These are phyloP conservation scores for Sclerotinia spermophila DNA, from an alignment of 2,329 filamentous ascomycete species.

Conservation along the genomic window DNA sequence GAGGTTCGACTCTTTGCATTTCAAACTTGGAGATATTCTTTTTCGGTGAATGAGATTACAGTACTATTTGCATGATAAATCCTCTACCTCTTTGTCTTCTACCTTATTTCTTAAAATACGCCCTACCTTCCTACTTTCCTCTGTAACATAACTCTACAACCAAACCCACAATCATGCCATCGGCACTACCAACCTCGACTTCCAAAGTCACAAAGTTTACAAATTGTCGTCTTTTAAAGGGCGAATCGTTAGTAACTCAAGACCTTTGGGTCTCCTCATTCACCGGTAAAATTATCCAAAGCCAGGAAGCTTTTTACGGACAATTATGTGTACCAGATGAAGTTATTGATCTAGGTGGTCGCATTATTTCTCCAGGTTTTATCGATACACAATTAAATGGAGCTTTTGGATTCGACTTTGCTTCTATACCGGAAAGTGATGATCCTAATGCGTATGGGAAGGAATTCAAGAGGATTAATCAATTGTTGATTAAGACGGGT, in stretches of 20 bases:
- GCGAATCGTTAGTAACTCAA: conserved; percentile 61
- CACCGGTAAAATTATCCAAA: conserved; percentile 77
- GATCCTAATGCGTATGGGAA: conserved; percentile 67
- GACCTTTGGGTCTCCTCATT: conserved; percentile 86
- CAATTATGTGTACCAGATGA: conserved; percentile 66
- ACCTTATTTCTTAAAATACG: background rate
- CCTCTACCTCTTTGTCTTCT: conserved; percentile 1
- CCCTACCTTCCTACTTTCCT: background rate
- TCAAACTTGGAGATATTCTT: background rate
- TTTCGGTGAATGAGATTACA: conserved; percentile 8
- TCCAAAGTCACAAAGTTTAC: conserved; percentile 78
- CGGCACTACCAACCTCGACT: conserved; percentile 30
- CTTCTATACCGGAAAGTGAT: conserved; percentile 64
- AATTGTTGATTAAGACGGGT: conserved; percentile 68
- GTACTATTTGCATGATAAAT: background rate
- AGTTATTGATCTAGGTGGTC: conserved; percentile 74
- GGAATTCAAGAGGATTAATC: conserved; percentile 68
- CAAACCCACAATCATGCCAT: conserved; percentile 40
- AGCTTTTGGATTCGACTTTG: conserved; percentile 91
- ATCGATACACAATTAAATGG: conserved; percentile 93
- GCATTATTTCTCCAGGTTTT: conserved; percentile 79
- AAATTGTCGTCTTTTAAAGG: conserved; percentile 75
- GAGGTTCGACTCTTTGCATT: background rate
- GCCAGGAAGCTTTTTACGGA: conserved; percentile 64
- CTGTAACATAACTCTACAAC: background rate